Conservation (phyloP, 495 filamentous ascomycete species). For the Penicillium pulvis region DNA sequence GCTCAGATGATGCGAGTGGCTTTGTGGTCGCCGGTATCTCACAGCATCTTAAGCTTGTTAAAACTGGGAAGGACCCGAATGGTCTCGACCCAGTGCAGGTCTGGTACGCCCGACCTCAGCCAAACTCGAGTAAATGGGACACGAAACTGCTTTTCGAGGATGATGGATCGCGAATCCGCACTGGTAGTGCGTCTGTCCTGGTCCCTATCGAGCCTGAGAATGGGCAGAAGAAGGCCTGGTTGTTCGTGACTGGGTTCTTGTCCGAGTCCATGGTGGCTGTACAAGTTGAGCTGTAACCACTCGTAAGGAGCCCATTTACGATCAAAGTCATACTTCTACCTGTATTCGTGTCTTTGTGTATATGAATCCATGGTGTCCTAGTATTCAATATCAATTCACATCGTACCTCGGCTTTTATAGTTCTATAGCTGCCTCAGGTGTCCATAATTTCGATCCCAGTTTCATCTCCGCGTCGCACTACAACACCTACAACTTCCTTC, state of each 20-base stretch:
- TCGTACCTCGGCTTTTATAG: background rate
- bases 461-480: background rate
- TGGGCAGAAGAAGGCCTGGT: slow-evolving; percentile 51
- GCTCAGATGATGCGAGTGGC: slow-evolving; percentile 52
- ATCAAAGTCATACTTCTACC: background rate
- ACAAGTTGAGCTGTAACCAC: slow-evolving; percentile 51
- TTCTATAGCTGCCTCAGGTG: slow-evolving; percentile 11
- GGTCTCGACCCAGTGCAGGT: slow-evolving; percentile 50
- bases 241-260: slow-evolving; percentile 60
- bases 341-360: background rate
- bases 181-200: slow-evolving; percentile 54
- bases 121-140: slow-evolving; percentile 35
- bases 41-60: slow-evolving; percentile 36
- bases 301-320: background rate
- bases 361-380: background rate
- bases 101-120: slow-evolving; percentile 41
- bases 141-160: slow-evolving; percentile 58
- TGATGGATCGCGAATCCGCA: slow-evolving; percentile 54
- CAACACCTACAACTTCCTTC: background rate
- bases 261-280: slow-evolving; percentile 55
- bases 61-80: slow-evolving; percentile 35
- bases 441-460: slow-evolving; percentile 2
- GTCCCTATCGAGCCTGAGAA: slow-evolving; percentile 49
- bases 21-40: slow-evolving; percentile 55
- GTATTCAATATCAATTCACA: background rate